Base-by-base conservation (phyloP, 768 basidiomycete species). In the Kwoniella sp. region DNA sequence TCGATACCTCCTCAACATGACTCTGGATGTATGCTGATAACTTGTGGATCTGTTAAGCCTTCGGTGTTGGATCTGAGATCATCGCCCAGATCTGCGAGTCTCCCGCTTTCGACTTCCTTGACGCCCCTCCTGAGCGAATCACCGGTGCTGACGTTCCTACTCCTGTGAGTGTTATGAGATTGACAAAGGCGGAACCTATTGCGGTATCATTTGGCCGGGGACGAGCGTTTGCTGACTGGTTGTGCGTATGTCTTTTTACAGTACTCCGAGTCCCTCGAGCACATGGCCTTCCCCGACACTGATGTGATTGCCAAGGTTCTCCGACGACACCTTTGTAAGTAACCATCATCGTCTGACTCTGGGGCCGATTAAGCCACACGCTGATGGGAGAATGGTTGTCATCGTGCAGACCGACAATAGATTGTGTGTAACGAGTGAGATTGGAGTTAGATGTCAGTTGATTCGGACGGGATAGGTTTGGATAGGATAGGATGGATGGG, bases 51-150 rank as follows among this genome's bases (percentile, higher is more conserved):
- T 26, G 5, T 36, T 33, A 29, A 76, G 88, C 86, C 54, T 98
- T 97, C 80, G 92, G 96, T 83, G 95, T 99, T 59, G 96, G 96
- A 69, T 94, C 92, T 72, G 96, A 99, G 82, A 95, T 99, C 74
- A 91, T 91, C 71, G 96, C 96, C 15, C 94, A 98, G 81, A 92
- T 98, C 72, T 85, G 95, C 59, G 96, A 99, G 85, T 91, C 91
- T 72, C 92, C 96, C 74, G 95, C 93, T 2, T 99, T 95, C 78
- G 93, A 98, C 83, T 97, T 92, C 83, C 88, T 99, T 36, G 96
- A 99, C 82, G 94, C 95, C 21, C 93, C 96, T 15, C 91, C 97
- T 58, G 96, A 99, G 85, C 89, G 96, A 67, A 84, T 99, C 68
- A 98, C 96, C 67, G 96, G 96, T 74, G 94, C 96, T 67, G 82